Evolutionary conservation across 345 rosid species (phyloP).

Genomic region (Populus simonii): DNA sequence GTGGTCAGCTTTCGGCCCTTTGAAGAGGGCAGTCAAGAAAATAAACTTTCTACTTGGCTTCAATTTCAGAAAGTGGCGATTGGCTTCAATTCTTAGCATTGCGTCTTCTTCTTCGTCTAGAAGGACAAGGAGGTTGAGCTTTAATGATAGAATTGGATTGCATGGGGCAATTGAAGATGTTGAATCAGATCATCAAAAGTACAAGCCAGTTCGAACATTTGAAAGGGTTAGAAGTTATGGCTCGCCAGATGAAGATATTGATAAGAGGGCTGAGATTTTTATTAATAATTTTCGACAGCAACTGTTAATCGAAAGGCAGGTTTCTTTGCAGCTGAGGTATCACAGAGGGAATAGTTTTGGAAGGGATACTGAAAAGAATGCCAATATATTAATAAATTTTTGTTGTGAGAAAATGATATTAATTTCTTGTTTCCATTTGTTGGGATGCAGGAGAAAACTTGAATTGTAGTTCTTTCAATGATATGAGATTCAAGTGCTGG

Average conservation of each 20-base stretch:
- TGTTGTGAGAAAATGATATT: background rate
- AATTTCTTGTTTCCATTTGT: background rate
- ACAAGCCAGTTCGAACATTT: background rate
- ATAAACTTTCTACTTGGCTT: constrained; percentile 12
- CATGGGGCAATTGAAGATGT: constrained; percentile 15
- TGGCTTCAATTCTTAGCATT: constrained; percentile 4
- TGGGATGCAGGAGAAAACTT: background rate
- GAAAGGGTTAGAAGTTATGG: constrained; percentile 6
- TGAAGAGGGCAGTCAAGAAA: constrained; percentile 33
- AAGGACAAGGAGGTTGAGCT: constrained; percentile 17
- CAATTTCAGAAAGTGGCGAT: constrained; percentile 17
- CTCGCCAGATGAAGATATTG: constrained; percentile 33
- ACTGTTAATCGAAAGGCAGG: constrained; percentile 39
- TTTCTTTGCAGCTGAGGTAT: constrained; percentile 39
- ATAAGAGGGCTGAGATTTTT: constrained; percentile 39
- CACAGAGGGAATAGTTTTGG: constrained; percentile 18
- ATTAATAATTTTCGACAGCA: constrained; percentile 41
- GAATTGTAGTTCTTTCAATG: background rate
- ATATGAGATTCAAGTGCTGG: background rate
- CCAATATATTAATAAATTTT: background rate
- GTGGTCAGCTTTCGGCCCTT: constrained; percentile 5
- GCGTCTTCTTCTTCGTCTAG: background rate
- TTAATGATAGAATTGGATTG: constrained; percentile 28
- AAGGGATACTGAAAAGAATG: background rate
- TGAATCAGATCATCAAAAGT: background rate